Evolutionary conservation across 2,329 filamentous ascomycete species (phyloP), one percentile per base, ranked within the genome.

Genomic region (Cytospora schulzeri): DNA sequence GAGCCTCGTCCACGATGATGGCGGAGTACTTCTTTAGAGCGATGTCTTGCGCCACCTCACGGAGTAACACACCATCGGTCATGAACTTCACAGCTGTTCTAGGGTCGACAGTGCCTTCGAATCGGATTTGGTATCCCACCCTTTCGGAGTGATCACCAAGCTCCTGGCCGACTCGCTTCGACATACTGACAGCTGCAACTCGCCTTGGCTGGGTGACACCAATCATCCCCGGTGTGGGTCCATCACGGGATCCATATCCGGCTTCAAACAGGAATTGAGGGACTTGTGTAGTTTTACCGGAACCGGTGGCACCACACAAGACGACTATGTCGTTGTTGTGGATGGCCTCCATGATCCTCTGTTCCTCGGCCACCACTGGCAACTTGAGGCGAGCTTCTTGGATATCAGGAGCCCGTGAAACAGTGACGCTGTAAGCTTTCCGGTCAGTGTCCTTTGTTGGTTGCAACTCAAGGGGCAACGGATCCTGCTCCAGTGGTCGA

Each of bases 61-160:
- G 89, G 12, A 99, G 84, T 66, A 99, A 81, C 31, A 99, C 93
- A 83, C 95, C 95, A 76, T 99, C 95, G 0, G 95, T 99, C 93
- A 99, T 97, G 78, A 98, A 99, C 75, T 99, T 99, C 75, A 99
- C 87, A 7, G 92, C 91, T 0, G 95, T 99, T 60, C 92, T 89
- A 31, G 88, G 81, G 57, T 88, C 87, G 1, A 91, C 88, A 0
- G 89, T 94, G 57, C 90, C 92, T 73, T 99, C 95, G 69, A 98
- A 99, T 28, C 96, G 90, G 71, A 99, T 97, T 75, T 93, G 95
- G 75, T 98, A 96, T 5, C 91, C 92, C 8, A 99, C 93, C 56
- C 85, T 85, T 29, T 89, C 82, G n/a, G 88, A 88, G 70, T 89
- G 87, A 55, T 91, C 83, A 1, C 92, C 93, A 51, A 99, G 77